Evolutionary conservation across 768 basidiomycete genomes (phyloP), one percentile per base, ranked within the genome.

Genomic region (Tulasnella sp.): DNA sequence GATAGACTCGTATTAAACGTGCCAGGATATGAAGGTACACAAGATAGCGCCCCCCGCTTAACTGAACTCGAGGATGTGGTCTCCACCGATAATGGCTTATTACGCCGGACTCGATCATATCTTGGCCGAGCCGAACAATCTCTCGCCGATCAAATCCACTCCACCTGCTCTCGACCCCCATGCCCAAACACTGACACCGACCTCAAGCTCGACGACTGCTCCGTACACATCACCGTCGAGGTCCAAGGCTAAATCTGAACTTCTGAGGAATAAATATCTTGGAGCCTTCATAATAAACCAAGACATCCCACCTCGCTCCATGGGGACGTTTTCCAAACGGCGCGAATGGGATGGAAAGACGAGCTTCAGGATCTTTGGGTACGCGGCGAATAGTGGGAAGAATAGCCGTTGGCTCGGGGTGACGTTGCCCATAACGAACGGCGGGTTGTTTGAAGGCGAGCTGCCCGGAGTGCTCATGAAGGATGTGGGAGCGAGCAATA

Each of bases 201-300:
- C 22, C 41, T 71, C 7, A 66, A 66, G 24, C 56, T 71, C 41
- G 62, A 68, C 27, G 66, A 66, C 34, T 71, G 70, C 51, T 63
- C 63, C 5, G 68, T 69, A 30, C 65, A 67, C 45, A 59, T 71
- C 41, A 67, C 57, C 2, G 65, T 70, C 41, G 64, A 69, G 45
- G 62, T 68, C 53, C 61, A 67, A 3, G 68, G 65, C 17, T 66
- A 60, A n/a, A 52, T 29, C 70, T 21, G 64, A 67, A 30, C 63
- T 68, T 45, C 49, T 69, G 44, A 68, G 66, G 48, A 68, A 67
- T 15, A 38, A 38, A 15, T 5, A 38, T 48, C 64, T 62, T 42
- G 64, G 65, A 41, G 65, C 63, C 7, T 30, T 25, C 4, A 21
- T 52, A 12, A 24, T n/a, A 1, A n/a, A 25, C n/a, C 21, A 53